Percentiles rank a stretch among this genome's conserved stretches.
These are phyloP conservation scores for Pseudogymnoascus sp. DNA, from an alignment of 2,329 filamentous ascomycete genomes.

Conservation along the genomic window DNA sequence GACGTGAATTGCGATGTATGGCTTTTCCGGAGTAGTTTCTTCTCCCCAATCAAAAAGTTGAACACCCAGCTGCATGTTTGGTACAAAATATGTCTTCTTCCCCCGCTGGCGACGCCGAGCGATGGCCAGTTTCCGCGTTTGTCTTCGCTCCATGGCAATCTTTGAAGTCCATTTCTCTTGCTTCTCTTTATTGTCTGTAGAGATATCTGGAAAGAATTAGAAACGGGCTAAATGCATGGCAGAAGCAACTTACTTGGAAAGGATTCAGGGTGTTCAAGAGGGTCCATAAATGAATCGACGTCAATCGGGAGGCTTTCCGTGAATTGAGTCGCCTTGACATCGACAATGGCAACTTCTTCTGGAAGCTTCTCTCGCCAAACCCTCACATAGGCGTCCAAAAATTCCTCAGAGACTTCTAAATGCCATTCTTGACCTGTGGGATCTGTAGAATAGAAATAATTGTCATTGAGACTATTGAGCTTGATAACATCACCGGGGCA, in stretches of 20 bases:
- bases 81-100: background rate
- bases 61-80: background rate
- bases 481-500: background rate
- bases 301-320: slow-evolving; percentile 13
- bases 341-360: slow-evolving; percentile 8
- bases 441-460: background rate
- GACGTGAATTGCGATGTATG: slow-evolving; percentile 36
- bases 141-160: background rate
- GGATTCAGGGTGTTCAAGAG: slow-evolving; percentile 14
- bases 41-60: background rate
- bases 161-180: slow-evolving; percentile 20
- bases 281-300: slow-evolving; percentile 11
- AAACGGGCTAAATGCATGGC: background rate
- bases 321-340: slow-evolving; percentile 14
- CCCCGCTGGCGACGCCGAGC: background rate
- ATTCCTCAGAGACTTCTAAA: background rate
- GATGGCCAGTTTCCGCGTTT: background rate
- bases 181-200: slow-evolving; percentile 19
- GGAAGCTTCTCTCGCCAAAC: slow-evolving; percentile 21
- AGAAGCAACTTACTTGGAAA: slow-evolving; percentile 18
- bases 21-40: background rate
- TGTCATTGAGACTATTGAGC: background rate
- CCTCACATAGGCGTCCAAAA: slow-evolving; percentile 17
- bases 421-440: background rate
- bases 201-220: slow-evolving; percentile 15